Base-by-base conservation (phyloP, 306 rosid species). In the Crotalaria pallida region DNA sequence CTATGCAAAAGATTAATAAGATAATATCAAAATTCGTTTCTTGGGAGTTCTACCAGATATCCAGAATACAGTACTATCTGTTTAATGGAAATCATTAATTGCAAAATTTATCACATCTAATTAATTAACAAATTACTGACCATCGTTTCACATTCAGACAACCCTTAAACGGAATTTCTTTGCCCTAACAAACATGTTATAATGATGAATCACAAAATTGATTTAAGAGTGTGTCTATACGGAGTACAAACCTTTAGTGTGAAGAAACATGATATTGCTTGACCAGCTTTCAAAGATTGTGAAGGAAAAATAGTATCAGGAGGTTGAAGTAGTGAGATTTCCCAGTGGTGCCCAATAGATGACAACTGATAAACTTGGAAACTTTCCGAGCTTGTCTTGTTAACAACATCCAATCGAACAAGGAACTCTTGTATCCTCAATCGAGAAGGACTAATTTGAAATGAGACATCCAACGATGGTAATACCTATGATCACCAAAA, bases 191-290 rank as follows among this genome's bases (percentile, higher is more conserved):
- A 68, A 27, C 45, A 73, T 50, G 59, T 11, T 34, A 47, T 18
- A 65, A 11, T 33, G 8, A 34, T 9, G 15, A 47, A 70, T 24
- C 61, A 15, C 23, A 75, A 76, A 62, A 49, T 75, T 38, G 56
- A 66, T 67, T 72, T 73, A 3, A 66, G 44, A 1, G 44, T 2
- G 4, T 9, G 12, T 10, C 13, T 2, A 38, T 29, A 29, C 6
- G 6, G 44, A 9, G 12, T 58, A 78, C 74, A 33, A 75, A 94
- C 99, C 99, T 91, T 87, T 49, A 95, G 88, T 57, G 74, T 78
- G 82, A 91, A 91, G 82, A 91, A 95, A 79, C 96, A 87, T 31
- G 99, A 91, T 73, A 95, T 78, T 66, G 96, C 86, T 81, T 95
- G 99, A 77, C 86, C 94, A 58, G 96, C 85, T 87, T 79, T 67